Evolutionary conservation across 1,139 yeast genomes (phyloP).

Genomic region (Debaryomyces sp.): DNA sequence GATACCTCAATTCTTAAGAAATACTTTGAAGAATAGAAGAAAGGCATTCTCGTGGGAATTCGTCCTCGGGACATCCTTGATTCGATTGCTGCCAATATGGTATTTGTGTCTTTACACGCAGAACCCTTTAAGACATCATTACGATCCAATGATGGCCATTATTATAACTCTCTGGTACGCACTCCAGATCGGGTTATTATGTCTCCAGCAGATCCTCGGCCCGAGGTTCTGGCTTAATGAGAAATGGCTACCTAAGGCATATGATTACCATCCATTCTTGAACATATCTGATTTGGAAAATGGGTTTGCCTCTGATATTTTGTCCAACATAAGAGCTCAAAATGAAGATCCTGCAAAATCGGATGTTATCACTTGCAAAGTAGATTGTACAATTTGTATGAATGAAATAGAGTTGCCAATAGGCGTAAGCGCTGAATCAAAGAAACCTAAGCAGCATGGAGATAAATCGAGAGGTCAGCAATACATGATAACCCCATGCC

Average conservation of each 20-base stretch:
- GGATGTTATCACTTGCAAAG: slow-evolving; percentile 31
- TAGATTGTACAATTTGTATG: slow-evolving; percentile 93
- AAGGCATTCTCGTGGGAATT: slow-evolving; percentile 71
- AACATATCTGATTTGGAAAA: slow-evolving; percentile 63
- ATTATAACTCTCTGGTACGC: slow-evolving; percentile 54
- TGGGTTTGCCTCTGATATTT: slow-evolving; percentile 48
- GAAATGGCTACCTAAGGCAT: slow-evolving; percentile 72
- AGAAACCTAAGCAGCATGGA: slow-evolving; percentile 16
- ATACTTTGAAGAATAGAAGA: slow-evolving; percentile 72
- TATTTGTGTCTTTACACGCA: slow-evolving; percentile 55
- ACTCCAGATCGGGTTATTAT: slow-evolving; percentile 57
- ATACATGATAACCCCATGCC: slow-evolving; percentile 92
- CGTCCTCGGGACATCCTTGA: slow-evolving; percentile 62
- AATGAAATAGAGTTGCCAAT: slow-evolving; percentile 66
- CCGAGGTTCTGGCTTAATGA: slow-evolving; percentile 85
- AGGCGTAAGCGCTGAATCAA: slow-evolving; percentile 20
- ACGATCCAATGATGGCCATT: slow-evolving; percentile 52
- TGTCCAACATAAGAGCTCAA: slow-evolving; percentile 26
- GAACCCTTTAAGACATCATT: slow-evolving; percentile 55
- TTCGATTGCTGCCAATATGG: slow-evolving; percentile 65
- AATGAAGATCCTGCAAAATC: slow-evolving; percentile 29
- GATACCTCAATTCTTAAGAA: slow-evolving; percentile 89
- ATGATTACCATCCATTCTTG: slow-evolving; percentile 76
- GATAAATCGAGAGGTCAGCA: slow-evolving; percentile 33
- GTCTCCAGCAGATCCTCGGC: slow-evolving; percentile 68